These are phyloP conservation scores for Gastrolobium villosum DNA, from an alignment of 306 rosid species.

Conservation along the genomic window DNA sequence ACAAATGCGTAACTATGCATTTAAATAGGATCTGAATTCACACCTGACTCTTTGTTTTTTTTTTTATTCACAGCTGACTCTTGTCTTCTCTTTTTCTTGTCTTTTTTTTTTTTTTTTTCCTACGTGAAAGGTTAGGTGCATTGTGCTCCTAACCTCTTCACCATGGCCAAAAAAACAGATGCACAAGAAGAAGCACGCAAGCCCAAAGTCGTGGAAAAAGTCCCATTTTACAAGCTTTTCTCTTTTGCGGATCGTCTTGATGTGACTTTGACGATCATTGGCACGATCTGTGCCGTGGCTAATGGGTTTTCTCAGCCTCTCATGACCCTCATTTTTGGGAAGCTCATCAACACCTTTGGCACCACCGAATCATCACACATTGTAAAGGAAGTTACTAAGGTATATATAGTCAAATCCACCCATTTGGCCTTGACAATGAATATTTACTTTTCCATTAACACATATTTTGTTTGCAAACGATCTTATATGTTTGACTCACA, in stretches of 20 bases:
- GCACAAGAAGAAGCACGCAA: too few species aligned
- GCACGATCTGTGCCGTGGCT: conserved; percentile 59
- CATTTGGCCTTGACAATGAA: background rate
- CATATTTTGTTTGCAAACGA: background rate
- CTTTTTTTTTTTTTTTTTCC: too few species aligned
- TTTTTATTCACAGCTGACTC: too few species aligned
- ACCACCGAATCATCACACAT: conserved; percentile 42
- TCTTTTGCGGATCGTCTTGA: conserved; percentile 71
- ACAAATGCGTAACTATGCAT: too few species aligned
- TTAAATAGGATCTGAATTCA: too few species aligned
- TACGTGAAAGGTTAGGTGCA: too few species aligned
- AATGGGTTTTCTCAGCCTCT: conserved; percentile 78
- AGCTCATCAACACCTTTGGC: conserved; percentile 71
- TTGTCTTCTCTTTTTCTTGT: too few species aligned
- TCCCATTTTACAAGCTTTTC: conserved; percentile 73
- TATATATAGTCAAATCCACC: background rate
- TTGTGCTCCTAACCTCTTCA: too few species aligned
- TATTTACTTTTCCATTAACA: background rate
- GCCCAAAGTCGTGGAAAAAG: conserved; percentile 35
- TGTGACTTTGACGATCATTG: conserved; percentile 63
- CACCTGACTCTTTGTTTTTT: too few species aligned
- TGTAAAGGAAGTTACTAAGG: conserved; percentile 65
- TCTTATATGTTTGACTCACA: background rate
- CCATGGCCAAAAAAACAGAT: too few species aligned
- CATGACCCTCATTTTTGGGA: conserved; percentile 74